Base-by-base conservation (phyloP, 2,329 filamentous ascomycete species). In the Pseudocercospora fijiensis region DNA sequence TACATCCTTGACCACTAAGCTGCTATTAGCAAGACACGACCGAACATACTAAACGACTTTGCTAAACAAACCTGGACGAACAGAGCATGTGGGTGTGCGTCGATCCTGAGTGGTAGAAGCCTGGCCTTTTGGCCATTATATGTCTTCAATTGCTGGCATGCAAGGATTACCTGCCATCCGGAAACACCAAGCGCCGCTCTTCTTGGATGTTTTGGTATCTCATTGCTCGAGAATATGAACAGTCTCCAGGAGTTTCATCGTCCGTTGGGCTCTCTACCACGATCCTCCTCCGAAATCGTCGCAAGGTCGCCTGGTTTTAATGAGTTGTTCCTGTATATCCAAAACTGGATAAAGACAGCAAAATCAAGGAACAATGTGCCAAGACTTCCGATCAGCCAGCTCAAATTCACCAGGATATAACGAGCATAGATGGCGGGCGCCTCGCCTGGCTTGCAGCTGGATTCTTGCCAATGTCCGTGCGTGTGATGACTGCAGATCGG, bases 341-440 rank as follows among this genome's bases (percentile, higher is more conserved):
- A 97, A 75, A 96, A 97, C 78, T 98, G 94, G 10, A 86, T 85
- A 77, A 97, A 97, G 2, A 98, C 95, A 27, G 85, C 86, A 75
- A 93, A 82, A 77, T 98, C 95, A 68, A 98, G 79, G 61, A 95
- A 78, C 61, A 98, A 79, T 1, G 94, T 97, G 0, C 96, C 92
- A 56, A 95, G 82, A 75, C 93, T 96, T 0, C 95, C 95, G 3
- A 92, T 82, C 64, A 99, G 74, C 95, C 95, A 99, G 69, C 90
- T 93, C 28, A 92, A 79, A 76, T 98, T 99, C 33, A 98, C 90
- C 7, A 94, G 84, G 28, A 98, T 88, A 78, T 98, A 97, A 66
- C 83, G 82, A 27, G 85, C 86, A 76, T 98, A 98, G 11, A 93
- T 82, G 0, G 76, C 78, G 10, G 76, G 74, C 0, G 85, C 85